Percentiles rank a stretch among this genome's conserved stretches.
These are phyloP conservation scores for Biscutella laevigata DNA, from an alignment of 441 rosid genomes.

Conservation along the genomic window DNA sequence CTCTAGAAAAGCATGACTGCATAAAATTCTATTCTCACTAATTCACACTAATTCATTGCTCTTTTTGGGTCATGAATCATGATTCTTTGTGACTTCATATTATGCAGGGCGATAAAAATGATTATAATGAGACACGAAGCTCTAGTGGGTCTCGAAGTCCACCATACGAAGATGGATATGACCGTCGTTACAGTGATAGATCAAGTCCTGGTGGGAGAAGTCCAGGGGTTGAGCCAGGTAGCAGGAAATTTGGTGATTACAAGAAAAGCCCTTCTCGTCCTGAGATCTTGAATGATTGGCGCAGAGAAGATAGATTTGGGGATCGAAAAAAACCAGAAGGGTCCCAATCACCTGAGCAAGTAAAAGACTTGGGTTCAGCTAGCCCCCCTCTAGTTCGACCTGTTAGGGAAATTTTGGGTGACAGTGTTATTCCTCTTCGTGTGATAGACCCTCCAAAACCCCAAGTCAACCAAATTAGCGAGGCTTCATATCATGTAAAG, in stretches of 20 bases:
- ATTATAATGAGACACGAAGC: conserved; percentile 38
- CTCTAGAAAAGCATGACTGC: not conserved
- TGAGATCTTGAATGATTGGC: conserved; percentile 83
- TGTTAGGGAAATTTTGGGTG: conserved; percentile 91
- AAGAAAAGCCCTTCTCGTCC: conserved; percentile 74
- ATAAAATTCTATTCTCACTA: not conserved
- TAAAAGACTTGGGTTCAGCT: conserved; percentile 51
- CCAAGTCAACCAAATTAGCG: conserved; percentile 39
- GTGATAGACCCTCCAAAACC: conserved; percentile 80
- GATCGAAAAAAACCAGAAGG: conserved; percentile 36
- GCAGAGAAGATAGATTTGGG: conserved; percentile 83
- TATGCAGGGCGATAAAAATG: conserved; percentile 70
- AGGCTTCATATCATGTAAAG: conserved; percentile 47
- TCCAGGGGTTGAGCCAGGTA: conserved; percentile 71
- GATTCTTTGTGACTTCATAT: conserved; percentile 13
- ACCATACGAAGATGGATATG: conserved; percentile 59
- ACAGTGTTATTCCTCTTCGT: conserved; percentile 71
- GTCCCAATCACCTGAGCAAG: conserved; percentile 69
- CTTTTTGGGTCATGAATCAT: not conserved
- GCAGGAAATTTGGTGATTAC: conserved; percentile 46
- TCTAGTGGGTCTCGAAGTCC: conserved; percentile 86
- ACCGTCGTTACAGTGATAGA: conserved; percentile 55
- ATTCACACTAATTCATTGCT: not conserved
- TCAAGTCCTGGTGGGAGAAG: conserved; percentile 90
- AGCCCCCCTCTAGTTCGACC: conserved; percentile 71